These are phyloP conservation scores for Papilionanthe hybrid DNA, from an alignment of 116 monocot species.

Conservation along the genomic window DNA sequence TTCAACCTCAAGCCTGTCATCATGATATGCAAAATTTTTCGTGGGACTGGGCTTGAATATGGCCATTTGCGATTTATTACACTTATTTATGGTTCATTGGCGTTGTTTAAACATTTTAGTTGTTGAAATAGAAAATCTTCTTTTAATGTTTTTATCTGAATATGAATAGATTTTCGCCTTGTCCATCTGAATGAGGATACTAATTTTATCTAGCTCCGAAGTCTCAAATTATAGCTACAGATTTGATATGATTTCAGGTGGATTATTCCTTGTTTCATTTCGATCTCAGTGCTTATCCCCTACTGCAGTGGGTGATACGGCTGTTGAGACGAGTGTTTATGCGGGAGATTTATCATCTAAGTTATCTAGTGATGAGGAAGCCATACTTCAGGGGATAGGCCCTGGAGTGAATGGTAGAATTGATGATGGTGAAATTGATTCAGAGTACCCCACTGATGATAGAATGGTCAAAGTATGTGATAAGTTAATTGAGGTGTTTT, in stretches of 20 bases:
- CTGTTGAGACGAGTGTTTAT: constrained; percentile 36
- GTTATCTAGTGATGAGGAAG: constrained; percentile 2
- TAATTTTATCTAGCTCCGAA: background rate
- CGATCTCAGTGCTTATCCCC: constrained; percentile 7
- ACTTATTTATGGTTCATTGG: background rate
- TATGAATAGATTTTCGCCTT: background rate
- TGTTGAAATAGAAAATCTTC: background rate
- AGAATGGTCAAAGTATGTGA: constrained; percentile 83
- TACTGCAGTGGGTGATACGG: constrained; percentile 31
- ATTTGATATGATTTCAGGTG: constrained; percentile 13
- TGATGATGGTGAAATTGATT: constrained; percentile 20
- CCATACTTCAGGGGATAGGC: background rate
- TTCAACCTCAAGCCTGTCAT: background rate
- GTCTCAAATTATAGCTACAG: background rate
- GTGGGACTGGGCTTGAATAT: background rate
- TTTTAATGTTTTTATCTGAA: background rate
- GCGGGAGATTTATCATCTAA: constrained; percentile 24
- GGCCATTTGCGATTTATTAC: background rate
- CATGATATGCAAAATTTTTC: background rate
- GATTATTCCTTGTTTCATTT: constrained; percentile 9
- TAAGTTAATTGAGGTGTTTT: constrained; percentile 88
- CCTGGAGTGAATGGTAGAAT: constrained; percentile 15
- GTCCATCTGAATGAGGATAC: background rate
- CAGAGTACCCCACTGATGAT: constrained; percentile 23
- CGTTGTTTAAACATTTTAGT: background rate